phyloP scores from a whole-genome alignment of 2,329 filamentous ascomycete species.

The Lachnellula arida region DNA sequence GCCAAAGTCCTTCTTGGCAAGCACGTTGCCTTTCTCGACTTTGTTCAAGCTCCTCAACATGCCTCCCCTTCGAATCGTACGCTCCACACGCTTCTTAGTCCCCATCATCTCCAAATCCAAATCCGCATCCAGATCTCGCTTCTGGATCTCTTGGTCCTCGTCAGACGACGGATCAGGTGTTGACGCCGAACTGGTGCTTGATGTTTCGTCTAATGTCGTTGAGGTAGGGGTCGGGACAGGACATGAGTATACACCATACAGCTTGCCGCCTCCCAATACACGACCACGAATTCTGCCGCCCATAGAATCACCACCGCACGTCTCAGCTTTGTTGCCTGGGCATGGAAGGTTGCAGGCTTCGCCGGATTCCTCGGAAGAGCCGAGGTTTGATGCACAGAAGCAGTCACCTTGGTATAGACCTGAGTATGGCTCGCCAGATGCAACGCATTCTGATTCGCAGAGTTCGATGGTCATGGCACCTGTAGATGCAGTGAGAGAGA shows the following conservation, averaged over 20 bases:
- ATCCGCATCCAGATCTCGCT: too few relatives aligned
- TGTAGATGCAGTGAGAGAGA: slow-evolving; percentile 5
- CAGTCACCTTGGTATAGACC: slow-evolving; percentile 6
- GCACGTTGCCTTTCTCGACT: slow-evolving; percentile 6
- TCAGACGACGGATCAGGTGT: too few relatives aligned
- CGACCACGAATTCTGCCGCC: too few relatives aligned
- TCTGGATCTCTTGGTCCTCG: too few relatives aligned
- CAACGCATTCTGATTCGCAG: slow-evolving; percentile 9
- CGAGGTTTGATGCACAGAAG: slow-evolving; percentile 3
- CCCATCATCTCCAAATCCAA: too few relatives aligned
- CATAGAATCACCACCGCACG: neutral
- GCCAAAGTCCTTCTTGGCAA: slow-evolving; percentile 8
- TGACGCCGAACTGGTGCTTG: too few relatives aligned
- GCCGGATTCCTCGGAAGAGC: neutral
- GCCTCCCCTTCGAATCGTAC: neutral
- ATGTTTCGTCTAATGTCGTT: too few relatives aligned
- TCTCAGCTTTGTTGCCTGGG: neutral
- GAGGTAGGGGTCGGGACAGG: too few relatives aligned
- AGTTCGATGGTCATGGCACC: slow-evolving; percentile 4
- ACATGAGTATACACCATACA: too few relatives aligned
- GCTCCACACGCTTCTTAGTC: too few relatives aligned
- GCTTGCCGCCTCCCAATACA: too few relatives aligned
- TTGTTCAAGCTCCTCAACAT: slow-evolving; percentile 3
- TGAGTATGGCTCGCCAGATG: slow-evolving; percentile 5
- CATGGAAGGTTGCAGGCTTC: slow-evolving; percentile 1